Conservation (phyloP, 2,329 filamentous ascomycete genomes). For the Curvularia sp. region DNA sequence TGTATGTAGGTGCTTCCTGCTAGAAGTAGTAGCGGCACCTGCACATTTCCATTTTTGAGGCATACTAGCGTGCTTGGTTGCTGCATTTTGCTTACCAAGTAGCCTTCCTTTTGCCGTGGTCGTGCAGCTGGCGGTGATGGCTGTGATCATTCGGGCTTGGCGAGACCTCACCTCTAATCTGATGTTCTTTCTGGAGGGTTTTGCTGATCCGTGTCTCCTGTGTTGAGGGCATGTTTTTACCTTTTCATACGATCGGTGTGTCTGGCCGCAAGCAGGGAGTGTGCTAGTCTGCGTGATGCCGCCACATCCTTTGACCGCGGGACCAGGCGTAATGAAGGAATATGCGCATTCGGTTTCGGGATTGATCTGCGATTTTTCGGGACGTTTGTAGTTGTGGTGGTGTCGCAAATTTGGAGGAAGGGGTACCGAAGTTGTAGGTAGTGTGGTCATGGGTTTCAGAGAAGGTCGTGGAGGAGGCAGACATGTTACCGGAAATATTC, state of each 20-base stretch:
- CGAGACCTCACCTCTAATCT: conserved; percentile 23
- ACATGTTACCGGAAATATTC: conserved; percentile 18
- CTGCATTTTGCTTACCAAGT: conserved; percentile 20
- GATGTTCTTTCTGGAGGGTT: conserved; percentile 15
- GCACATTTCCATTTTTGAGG: conserved; percentile 1
- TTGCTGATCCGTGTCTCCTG: conserved; percentile 13
- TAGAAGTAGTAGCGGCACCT: background rate
- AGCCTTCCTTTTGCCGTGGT: conserved; percentile 19
- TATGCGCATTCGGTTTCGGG: conserved; percentile 21
- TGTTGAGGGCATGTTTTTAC: conserved; percentile 3
- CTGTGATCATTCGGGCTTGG: conserved; percentile 22
- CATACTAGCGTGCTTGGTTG: conserved; percentile 6
- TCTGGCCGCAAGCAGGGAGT: conserved; percentile 26
- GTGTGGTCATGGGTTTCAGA: conserved; percentile 33
- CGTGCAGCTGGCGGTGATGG: conserved; percentile 20
- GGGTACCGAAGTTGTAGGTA: conserved; percentile 24
- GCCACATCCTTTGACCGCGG: conserved; percentile 38
- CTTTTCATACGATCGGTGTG: conserved; percentile 11
- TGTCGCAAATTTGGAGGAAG: conserved; percentile 34
- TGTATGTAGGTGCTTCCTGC: conserved; percentile 3
- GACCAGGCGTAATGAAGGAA: conserved; percentile 16
- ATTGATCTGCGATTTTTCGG: conserved; percentile 27
- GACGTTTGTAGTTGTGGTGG: conserved; percentile 29
- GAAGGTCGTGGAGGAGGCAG: conserved; percentile 26
- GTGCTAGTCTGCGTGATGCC: conserved; percentile 34